These are phyloP conservation scores for Trichophyton verrucosum DNA, from an alignment of 2,329 filamentous ascomycete species.

Conservation along the genomic window DNA sequence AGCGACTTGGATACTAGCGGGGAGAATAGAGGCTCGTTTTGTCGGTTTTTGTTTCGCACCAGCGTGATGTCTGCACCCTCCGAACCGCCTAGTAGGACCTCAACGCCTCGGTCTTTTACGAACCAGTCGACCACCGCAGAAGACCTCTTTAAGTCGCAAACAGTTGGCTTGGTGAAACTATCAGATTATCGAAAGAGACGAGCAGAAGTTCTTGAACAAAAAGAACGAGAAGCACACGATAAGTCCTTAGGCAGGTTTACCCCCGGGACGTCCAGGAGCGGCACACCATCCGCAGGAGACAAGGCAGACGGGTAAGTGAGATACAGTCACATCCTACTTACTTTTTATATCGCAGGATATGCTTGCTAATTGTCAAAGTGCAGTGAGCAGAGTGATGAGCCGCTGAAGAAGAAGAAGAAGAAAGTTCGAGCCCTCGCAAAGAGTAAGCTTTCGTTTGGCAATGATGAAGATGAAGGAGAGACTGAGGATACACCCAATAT, in stretches of 20 bases:
- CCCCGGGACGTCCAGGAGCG: slow-evolving; percentile 37
- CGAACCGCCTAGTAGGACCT: slow-evolving; percentile 29
- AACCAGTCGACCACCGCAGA: slow-evolving; percentile 64
- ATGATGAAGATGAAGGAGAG: slow-evolving; percentile 50
- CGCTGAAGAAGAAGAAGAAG: slow-evolving; percentile 47
- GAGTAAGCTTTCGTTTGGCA: slow-evolving; percentile 48
- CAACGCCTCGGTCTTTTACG: slow-evolving; percentile 49
- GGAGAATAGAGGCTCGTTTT: too few relatives aligned
- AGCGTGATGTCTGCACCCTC: slow-evolving; percentile 16
- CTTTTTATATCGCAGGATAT: not conserved
- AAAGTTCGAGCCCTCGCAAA: slow-evolving; percentile 42
- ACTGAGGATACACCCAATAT: slow-evolving; percentile 29
- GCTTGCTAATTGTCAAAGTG: slow-evolving; percentile 44
- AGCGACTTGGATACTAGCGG: too few relatives aligned
- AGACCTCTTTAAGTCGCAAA: slow-evolving; percentile 71
- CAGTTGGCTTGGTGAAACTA: slow-evolving; percentile 80
- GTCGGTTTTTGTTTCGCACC: too few relatives aligned
- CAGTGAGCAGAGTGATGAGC: slow-evolving; percentile 40
- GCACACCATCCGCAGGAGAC: slow-evolving; percentile 36
- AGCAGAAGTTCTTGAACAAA: slow-evolving; percentile 84
- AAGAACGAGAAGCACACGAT: slow-evolving; percentile 67
- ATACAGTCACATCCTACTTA: not conserved
- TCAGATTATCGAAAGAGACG: slow-evolving; percentile 93
- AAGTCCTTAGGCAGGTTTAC: slow-evolving; percentile 37
- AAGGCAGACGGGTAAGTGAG: slow-evolving; percentile 47